Base-by-base conservation (phyloP, 2,329 filamentous ascomycete species). In the Botryotinia globosa region DNA sequence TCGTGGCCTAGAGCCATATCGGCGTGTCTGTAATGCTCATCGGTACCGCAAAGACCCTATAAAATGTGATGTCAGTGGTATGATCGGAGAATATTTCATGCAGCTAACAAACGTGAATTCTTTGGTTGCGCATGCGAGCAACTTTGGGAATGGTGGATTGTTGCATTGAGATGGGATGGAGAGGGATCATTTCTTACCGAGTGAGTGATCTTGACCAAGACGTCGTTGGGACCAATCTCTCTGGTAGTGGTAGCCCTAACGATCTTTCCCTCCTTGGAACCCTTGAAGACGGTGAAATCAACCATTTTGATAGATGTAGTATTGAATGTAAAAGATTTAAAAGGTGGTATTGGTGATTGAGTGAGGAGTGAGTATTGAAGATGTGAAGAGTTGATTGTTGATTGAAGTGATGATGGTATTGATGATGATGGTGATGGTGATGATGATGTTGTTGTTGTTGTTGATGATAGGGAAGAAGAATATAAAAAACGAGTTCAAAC, bases 241-340 rank as follows among this genome's bases (percentile, higher is more conserved):
- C 80, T 79, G 32, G 82, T 83, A 61, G 85, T 87, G 66, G 82
- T 83, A 62, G 82, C 79, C 79, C 88, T 81, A 73, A 84, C 80
- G 77, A 90, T 87, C 73, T 83, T 83, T 77, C 89, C 88, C 72
- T 86, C 85, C 76, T 87, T 84, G 75, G 84, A 84, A 76, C 90
- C 90, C 79, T 89, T 90, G 86, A 85, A 91, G 72, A 91, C 87
- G 56, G 87, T 91, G 83, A 90, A 90, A 42, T 77, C 70, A 76
- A 76, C 73, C 76, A 78, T 78, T 56, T 61, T 68, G 63, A 67
- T 71, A 32, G 70, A 65, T 48, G 37, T 72, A 29, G 7, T 29
- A 14, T 67, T 63, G 16, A 39, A 64, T 67, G 51, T 61, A 9
- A 3, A 25, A 22, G 39, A 32, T 58, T 16, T 39, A 14, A 56